phyloP scores from a whole-genome alignment of 2,329 filamentous ascomycete species.

The Xylariales sp. region DNA sequence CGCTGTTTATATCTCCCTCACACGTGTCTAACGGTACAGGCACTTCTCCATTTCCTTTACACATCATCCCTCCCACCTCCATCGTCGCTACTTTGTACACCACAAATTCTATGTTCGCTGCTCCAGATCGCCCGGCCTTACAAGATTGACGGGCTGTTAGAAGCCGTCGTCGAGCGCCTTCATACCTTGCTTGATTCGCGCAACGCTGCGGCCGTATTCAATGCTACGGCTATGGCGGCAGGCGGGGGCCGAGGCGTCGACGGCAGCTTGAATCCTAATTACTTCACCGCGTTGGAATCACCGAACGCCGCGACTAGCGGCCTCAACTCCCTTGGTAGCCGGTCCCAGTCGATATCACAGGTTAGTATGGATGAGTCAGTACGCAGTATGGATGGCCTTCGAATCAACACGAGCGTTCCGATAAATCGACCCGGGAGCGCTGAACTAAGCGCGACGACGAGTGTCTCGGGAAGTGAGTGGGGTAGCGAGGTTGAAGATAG shows the following conservation, averaged over 20 bases:
- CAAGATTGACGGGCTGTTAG: slow-evolving; percentile 89
- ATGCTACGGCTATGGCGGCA: slow-evolving; percentile 97
- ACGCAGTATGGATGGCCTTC: slow-evolving; percentile 54
- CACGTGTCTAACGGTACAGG: slow-evolving; percentile 87
- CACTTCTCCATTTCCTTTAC: slow-evolving; percentile 92
- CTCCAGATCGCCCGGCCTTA: slow-evolving; percentile 94
- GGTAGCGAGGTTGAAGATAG: slow-evolving; percentile 54
- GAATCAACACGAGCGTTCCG: slow-evolving; percentile 65
- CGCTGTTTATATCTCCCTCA: slow-evolving; percentile 93
- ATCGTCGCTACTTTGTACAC: slow-evolving; percentile 83
- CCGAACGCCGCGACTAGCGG: slow-evolving; percentile 42
- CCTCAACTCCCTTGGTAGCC: slow-evolving; percentile 42
- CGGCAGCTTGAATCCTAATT: slow-evolving; percentile 72
- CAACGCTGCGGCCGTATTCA: slow-evolving; percentile 97
- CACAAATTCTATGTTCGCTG: slow-evolving; percentile 94
- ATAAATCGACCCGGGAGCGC: slow-evolving; percentile 55
- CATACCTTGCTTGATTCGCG: slow-evolving; percentile 90
- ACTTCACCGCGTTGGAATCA: slow-evolving; percentile 62
- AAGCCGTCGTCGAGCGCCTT: slow-evolving; percentile 90
- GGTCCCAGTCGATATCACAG: slow-evolving; percentile 48
- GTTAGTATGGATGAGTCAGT: slow-evolving; percentile 43
- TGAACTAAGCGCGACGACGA: slow-evolving; percentile 68
- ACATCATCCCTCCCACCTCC: slow-evolving; percentile 86
- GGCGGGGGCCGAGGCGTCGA: slow-evolving; percentile 89
- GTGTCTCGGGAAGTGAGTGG: slow-evolving; percentile 61